Conservation (phyloP, 2,329 filamentous ascomycete species). For the Calcarisporium arbuscula region DNA sequence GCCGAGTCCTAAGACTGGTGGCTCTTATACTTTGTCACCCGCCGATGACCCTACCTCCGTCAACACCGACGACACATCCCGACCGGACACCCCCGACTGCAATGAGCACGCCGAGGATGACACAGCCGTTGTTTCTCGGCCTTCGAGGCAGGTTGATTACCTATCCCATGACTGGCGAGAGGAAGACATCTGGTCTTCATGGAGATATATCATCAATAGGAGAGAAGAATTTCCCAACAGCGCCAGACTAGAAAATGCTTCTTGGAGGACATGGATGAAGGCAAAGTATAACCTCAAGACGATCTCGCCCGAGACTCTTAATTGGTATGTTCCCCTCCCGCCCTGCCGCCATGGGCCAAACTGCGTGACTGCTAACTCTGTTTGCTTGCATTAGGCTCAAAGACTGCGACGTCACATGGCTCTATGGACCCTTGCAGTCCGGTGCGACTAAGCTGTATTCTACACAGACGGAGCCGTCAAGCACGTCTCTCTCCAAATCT, state of each 20-base stretch:
- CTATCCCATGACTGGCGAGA: slow-evolving; percentile 89
- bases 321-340: slow-evolving; percentile 61
- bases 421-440: slow-evolving; percentile 87
- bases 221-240: slow-evolving; percentile 74
- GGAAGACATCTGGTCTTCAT: slow-evolving; percentile 96
- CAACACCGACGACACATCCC: slow-evolving; percentile 40
- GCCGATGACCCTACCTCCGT: slow-evolving; percentile 47
- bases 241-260: slow-evolving; percentile 84
- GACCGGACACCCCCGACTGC: slow-evolving; percentile 51
- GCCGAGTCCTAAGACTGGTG: slow-evolving; percentile 41
- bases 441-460: slow-evolving; percentile 51
- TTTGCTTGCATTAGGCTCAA: slow-evolving; percentile 93
- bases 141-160: slow-evolving; percentile 90
- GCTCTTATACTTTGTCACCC: slow-evolving; percentile 47
- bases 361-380: too few species aligned
- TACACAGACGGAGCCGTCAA: slow-evolving; percentile 33
- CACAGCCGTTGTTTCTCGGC: slow-evolving; percentile 64
- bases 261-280: slow-evolving; percentile 96
- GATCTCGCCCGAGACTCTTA: slow-evolving; percentile 82
- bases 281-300: slow-evolving; percentile 81
- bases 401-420: slow-evolving; percentile 94
- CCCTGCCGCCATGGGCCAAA: too few species aligned
- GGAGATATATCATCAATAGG: slow-evolving; percentile 85
- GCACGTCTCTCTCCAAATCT: slow-evolving; percentile 42
- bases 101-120: slow-evolving; percentile 69